Evolutionary conservation across 2,329 filamentous ascomycete genomes (phyloP), one percentile per base, ranked within the genome.

Genomic region (Massarina eburnea): DNA sequence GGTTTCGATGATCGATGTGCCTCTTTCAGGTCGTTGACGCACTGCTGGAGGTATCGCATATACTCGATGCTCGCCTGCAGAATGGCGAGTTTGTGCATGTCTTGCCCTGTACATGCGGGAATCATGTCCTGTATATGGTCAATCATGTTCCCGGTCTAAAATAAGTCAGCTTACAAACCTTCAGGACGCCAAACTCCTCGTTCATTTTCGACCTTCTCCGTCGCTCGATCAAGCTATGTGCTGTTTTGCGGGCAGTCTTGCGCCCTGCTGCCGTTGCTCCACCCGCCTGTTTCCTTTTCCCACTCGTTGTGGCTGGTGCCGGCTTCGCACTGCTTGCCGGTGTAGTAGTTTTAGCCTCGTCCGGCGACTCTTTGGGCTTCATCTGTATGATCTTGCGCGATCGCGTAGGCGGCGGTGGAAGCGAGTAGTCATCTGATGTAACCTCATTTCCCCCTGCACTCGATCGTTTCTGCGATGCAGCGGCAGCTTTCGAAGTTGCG

Each of bases 61-160:
- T 99, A 97, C 60, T 97, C 94, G 49, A 97, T 97, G 37, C 91
- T 94, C 4, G 92, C 92, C 91, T 96, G 91, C 40, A 97, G 74
- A 58, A 97, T 96, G 14, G 91, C 91, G 46, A 97, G 76, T 73
- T 99, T 99, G 71, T 97, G 94, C 94, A 97, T 97, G 64, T 97
- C 92, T 56, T 85, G 82, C 6, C 91, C 91, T n/a, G 82, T 84
- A 70, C 94, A 97, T 2, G 94, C 92, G 1, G 94, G 94, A 46
- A 97, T 95, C 88, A 99, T 91, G 60, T 86, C 82, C 73, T 38
- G 18, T 24, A 14, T 20, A 24, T 4, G 9, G 12, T 30, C 27
- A 30, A 14, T 14, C 7, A 4, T 30, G 4, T 30, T 14, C 12
- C 15, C 3, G 32, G 15, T 6, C 8, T 35, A 7, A 19, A 35